These are phyloP conservation scores for Talaromyces albobiverticillius DNA, from an alignment of 2,329 filamentous ascomycete species.

Conservation along the genomic window DNA sequence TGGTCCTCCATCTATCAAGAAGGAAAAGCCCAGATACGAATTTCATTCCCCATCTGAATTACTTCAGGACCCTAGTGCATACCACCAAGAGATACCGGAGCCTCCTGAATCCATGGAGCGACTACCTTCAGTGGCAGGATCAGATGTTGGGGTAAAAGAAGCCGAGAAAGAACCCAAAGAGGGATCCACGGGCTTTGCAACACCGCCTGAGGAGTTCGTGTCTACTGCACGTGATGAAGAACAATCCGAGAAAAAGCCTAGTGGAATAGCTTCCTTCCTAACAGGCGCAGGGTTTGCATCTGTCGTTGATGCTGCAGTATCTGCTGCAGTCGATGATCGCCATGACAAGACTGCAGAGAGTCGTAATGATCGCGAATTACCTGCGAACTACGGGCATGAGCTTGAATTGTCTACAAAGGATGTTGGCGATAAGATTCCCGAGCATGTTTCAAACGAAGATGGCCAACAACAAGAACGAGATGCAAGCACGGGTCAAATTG, in stretches of 20 bases:
- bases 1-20: conserved; percentile 23
- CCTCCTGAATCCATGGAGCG: conserved; percentile 21
- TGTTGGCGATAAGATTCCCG: neutral
- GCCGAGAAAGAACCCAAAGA: conserved; percentile 18
- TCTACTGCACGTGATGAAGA: conserved; percentile 15
- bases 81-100: conserved; percentile 18
- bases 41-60: conserved; percentile 48
- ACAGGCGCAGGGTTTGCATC: conserved; percentile 11
- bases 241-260: neutral
- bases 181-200: neutral
- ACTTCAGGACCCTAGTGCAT: conserved; percentile 34
- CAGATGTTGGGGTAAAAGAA: conserved; percentile 25
- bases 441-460: neutral
- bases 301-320: conserved; percentile 23
- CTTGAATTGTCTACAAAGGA: neutral
- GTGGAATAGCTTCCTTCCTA: conserved; percentile 12
- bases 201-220: conserved; percentile 7
- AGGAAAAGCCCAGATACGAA: conserved; percentile 43
- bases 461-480: neutral
- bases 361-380: conserved; percentile 7
- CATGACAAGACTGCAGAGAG: neutral
- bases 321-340: conserved; percentile 17
- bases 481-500: neutral
- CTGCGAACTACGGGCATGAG: conserved; percentile 18
- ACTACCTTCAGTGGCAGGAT: conserved; percentile 32